phyloP scores from a whole-genome alignment of 192 early-diverging fungal species.

The Funneliformis mosseae region DNA sequence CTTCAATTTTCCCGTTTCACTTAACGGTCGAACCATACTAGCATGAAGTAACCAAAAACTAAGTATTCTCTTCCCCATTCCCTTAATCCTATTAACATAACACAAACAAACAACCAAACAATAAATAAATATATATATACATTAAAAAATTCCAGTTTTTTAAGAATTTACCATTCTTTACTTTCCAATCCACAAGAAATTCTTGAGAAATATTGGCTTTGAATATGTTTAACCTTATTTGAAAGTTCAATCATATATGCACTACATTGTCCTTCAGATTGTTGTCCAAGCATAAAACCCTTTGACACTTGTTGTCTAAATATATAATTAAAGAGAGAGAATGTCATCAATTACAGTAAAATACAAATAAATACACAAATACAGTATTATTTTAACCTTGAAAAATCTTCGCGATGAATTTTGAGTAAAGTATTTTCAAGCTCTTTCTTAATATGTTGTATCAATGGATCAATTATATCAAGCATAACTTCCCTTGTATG shows the following conservation, averaged over 20 bases:
- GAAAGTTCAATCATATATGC: conserved; percentile 64
- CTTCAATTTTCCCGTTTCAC: conserved; percentile 65
- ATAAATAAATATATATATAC: conserved; percentile 2
- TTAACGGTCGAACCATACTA: conserved; percentile 60
- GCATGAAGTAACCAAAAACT: conserved; percentile 70
- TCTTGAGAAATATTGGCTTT: conserved; percentile 54
- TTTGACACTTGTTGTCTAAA: conserved; percentile 47
- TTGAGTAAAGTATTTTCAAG: conserved; percentile 56
- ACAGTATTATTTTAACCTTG: conserved; percentile 34
- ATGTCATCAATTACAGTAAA: not conserved
- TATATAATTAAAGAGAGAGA: not conserved
- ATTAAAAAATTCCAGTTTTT: not conserved
- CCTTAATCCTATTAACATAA: conserved; percentile 39
- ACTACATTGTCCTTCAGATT: conserved; percentile 40
- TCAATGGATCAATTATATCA: conserved; percentile 55
- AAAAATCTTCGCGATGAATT: conserved; percentile 70
- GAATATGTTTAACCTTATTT: conserved; percentile 58
- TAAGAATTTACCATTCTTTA: conserved; percentile 52
- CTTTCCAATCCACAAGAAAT: conserved; percentile 65
- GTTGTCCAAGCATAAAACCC: conserved; percentile 2
- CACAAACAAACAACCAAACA: too few relatives aligned
- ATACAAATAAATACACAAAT: not conserved
- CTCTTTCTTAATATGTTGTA: conserved; percentile 55
- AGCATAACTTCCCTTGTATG: conserved; percentile 53
- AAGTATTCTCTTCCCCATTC: conserved; percentile 43